These are phyloP conservation scores for Fusarium abutilonis DNA, from an alignment of 2,329 filamentous ascomycete species.

Conservation along the genomic window DNA sequence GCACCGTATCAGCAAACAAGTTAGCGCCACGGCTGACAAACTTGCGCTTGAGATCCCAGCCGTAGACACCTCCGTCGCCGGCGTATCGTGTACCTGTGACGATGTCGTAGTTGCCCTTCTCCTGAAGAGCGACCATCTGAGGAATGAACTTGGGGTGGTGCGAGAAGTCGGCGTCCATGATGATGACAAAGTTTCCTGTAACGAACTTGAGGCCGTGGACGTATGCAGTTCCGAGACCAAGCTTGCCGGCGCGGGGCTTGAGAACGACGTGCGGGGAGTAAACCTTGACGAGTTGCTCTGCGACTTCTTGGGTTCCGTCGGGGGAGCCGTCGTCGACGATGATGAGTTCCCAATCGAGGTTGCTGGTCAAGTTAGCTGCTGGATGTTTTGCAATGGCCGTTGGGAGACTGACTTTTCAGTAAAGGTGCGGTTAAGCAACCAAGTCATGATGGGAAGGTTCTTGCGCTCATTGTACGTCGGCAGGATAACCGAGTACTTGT, in stretches of 20 bases:
- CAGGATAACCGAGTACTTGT: constrained; percentile 97
- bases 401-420: constrained; percentile 74
- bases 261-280: constrained; percentile 84
- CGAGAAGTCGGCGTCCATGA: constrained; percentile 99
- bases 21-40: constrained; percentile 89
- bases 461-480: constrained; percentile 98
- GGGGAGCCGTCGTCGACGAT: constrained; percentile 98
- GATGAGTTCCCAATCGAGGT: constrained; percentile 95
- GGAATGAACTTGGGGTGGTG: constrained; percentile 99
- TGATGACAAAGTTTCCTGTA: constrained; percentile 95
- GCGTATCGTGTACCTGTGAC: constrained; percentile 97
- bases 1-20: constrained; percentile 92
- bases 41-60: constrained; percentile 95
- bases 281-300: constrained; percentile 86
- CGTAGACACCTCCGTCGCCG: constrained; percentile 87
- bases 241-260: constrained; percentile 90
- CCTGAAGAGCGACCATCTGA: constrained; percentile 87
- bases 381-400: rapidly evolving
- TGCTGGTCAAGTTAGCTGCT: constrained; percentile 60
- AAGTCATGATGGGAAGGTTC: constrained; percentile 95
- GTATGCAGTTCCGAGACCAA: constrained; percentile 96
- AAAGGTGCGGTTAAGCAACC: constrained; percentile 93
- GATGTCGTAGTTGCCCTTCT: constrained; percentile 85
- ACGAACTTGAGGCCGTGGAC: constrained; percentile 92
- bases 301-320: constrained; percentile 92